These are phyloP conservation scores for Scenedesmus sp. DNA, from an alignment of 163 green algal species.

Conservation along the genomic window DNA sequence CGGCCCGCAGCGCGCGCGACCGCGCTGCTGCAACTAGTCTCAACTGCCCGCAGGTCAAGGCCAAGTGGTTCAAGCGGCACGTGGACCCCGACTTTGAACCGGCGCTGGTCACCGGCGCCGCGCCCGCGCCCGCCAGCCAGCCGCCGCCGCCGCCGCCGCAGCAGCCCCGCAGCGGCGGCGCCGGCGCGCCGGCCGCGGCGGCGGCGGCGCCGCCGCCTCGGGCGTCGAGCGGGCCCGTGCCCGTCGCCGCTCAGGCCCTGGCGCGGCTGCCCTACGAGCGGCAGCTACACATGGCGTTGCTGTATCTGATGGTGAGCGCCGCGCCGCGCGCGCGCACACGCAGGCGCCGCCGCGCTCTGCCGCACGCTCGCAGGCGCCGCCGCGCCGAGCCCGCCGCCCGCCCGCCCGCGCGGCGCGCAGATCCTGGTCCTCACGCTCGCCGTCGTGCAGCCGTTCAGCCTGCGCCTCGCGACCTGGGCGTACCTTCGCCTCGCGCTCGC, in stretches of 20 bases:
- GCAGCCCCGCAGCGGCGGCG: too few species aligned
- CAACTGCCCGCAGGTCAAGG: slow-evolving; percentile 13
- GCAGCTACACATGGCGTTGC: slow-evolving; percentile 3
- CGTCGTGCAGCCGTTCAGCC: slow-evolving; percentile 30
- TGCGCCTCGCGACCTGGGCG: slow-evolving; percentile 10
- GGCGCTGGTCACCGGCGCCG: background rate
- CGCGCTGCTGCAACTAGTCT: slow-evolving; percentile 16
- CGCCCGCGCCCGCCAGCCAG: too few species aligned
- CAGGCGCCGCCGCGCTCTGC: too few species aligned
- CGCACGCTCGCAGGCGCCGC: too few species aligned
- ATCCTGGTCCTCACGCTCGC: slow-evolving; percentile 3
- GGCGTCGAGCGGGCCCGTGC: too few species aligned
- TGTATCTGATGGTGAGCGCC: slow-evolving; percentile 15
- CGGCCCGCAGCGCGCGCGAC: too few species aligned
- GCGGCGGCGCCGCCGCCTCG: too few species aligned
- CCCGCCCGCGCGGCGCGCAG: background rate
- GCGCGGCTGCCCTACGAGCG: background rate
- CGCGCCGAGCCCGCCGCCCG: too few species aligned
- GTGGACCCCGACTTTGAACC: slow-evolving; percentile 35
- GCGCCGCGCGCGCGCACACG: too few species aligned
- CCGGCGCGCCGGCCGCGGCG: too few species aligned
- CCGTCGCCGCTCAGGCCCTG: background rate
- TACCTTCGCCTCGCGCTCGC: slow-evolving; percentile 4
- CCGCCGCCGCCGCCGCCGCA: too few species aligned
- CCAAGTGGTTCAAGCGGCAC: slow-evolving; percentile 35